phyloP scores from a whole-genome alignment of 1,284 basidiomycete species.

The Psilocybe mexicana region DNA sequence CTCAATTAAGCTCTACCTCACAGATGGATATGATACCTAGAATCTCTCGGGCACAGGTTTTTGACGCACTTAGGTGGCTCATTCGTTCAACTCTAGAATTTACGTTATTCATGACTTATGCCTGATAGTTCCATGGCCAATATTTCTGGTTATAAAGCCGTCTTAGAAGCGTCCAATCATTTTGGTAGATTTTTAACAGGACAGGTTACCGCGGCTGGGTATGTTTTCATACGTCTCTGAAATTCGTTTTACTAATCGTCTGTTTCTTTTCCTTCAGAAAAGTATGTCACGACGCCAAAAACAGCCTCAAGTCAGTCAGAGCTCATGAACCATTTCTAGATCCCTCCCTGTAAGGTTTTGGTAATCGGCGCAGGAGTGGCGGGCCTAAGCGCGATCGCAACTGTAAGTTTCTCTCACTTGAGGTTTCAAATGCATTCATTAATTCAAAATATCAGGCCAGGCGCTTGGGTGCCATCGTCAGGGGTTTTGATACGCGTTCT shows the following conservation, averaged over 20 bases:
- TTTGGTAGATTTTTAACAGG: conserved; percentile 87
- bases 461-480: conserved; percentile 81
- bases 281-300: conserved; percentile 16
- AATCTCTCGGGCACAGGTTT: conserved; percentile 84
- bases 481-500: conserved; percentile 82
- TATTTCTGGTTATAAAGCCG: conserved; percentile 85
- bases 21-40: conserved; percentile 88
- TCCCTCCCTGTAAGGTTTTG: conserved; percentile 82
- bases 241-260: background rate
- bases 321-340: conserved; percentile 41
- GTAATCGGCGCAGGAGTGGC: conserved; percentile 87
- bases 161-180: conserved; percentile 83
- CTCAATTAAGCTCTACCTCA: conserved; percentile 1
- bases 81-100: background rate
- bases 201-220: conserved; percentile 87
- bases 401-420: conserved; percentile 42
- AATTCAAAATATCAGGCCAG: conserved; percentile 49
- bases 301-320: too few species aligned
- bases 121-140: conserved; percentile 81
- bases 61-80: conserved; percentile 75
- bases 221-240: conserved; percentile 29
- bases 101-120: conserved; percentile 1
- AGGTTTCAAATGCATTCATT: background rate
- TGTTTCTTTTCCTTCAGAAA: conserved; percentile 23
- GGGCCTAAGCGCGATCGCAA: conserved; percentile 82